A percentile compares a stretch with the other conserved stretches of the same genome.
Conservation (phyloP, 257 asterid genomes). For the Hygrophila difformis region DNA sequence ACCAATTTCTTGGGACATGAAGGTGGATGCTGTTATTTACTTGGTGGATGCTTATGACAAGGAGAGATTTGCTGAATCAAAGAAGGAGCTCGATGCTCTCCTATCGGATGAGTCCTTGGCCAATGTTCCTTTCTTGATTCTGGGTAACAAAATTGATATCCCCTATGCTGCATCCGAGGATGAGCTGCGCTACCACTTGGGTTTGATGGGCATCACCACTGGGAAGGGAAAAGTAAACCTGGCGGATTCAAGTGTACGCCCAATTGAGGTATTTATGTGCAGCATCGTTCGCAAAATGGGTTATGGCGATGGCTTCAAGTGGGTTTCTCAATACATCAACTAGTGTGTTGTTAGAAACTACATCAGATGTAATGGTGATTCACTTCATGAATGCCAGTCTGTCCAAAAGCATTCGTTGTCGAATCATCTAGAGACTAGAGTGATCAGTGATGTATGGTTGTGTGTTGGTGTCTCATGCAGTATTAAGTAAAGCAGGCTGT, state of each 20-base stretch:
- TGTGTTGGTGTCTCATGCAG: no score
- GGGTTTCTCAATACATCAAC: slow-evolving; percentile 74
- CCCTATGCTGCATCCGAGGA: slow-evolving; percentile 82
- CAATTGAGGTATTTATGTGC: slow-evolving; percentile 84
- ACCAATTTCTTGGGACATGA: slow-evolving; percentile 13
- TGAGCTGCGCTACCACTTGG: slow-evolving; percentile 60
- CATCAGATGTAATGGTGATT: no score
- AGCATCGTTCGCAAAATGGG: slow-evolving; percentile 91
- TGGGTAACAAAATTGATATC: slow-evolving; percentile 83
- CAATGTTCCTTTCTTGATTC: slow-evolving; percentile 63
- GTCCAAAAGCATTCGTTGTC: slow-evolving; percentile 22
- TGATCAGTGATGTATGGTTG: no score
- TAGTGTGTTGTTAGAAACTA: no score
- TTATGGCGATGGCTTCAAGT: slow-evolving; percentile 82
- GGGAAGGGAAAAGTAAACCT: slow-evolving; percentile 77
- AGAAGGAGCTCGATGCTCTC: slow-evolving; percentile 74
- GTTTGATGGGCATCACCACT: slow-evolving; percentile 54
- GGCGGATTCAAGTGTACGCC: slow-evolving; percentile 55
- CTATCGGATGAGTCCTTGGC: slow-evolving; percentile 71
- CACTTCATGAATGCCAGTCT: no score
- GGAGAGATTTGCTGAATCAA: slow-evolving; percentile 75
- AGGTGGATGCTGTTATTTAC: slow-evolving; percentile 86
- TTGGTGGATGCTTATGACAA: slow-evolving; percentile 71
- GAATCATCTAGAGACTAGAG: no score
- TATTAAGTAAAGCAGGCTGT: no score